Conservation (phyloP, 768 basidiomycete genomes). For the Russula dissimulans region DNA sequence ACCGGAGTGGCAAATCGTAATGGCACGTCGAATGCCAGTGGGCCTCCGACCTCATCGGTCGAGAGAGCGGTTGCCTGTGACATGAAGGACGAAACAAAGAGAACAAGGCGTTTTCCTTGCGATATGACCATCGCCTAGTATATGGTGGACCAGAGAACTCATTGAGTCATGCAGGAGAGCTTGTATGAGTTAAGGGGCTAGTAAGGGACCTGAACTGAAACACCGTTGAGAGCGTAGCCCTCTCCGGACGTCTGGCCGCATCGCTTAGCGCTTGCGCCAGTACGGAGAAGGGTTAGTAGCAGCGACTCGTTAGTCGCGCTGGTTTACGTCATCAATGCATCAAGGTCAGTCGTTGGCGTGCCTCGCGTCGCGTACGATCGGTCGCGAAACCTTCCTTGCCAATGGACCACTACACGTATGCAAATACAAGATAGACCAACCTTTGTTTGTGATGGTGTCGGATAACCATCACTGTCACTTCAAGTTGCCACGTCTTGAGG, state of each 20-base stretch:
- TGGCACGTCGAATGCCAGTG: not conserved
- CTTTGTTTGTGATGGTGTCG: too few species aligned
- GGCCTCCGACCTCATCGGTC: not conserved
- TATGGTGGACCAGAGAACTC: not conserved
- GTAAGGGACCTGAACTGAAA: not conserved
- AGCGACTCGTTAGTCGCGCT: too few species aligned
- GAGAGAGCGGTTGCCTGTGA: not conserved
- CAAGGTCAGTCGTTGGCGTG: too few species aligned
- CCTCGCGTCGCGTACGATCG: too few species aligned
- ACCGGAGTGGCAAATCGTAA: not conserved
- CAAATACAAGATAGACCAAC: too few species aligned
- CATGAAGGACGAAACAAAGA: slow-evolving; percentile 6
- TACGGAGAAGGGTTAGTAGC: too few species aligned
- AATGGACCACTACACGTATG: too few species aligned
- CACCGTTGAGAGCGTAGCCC: not conserved
- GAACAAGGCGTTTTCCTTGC: slow-evolving; percentile 3
- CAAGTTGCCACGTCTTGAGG: too few species aligned
- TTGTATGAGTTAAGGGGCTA: not conserved
- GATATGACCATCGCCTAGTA: not conserved
- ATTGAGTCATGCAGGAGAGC: not conserved
- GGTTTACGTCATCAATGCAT: too few species aligned
- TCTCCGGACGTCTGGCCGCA: not conserved
- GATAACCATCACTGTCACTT: too few species aligned
- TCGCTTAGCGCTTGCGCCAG: not conserved
- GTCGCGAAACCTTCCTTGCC: too few species aligned